These are phyloP conservation scores for Populus simonii DNA, from an alignment of 345 rosid genomes.

Conservation along the genomic window DNA sequence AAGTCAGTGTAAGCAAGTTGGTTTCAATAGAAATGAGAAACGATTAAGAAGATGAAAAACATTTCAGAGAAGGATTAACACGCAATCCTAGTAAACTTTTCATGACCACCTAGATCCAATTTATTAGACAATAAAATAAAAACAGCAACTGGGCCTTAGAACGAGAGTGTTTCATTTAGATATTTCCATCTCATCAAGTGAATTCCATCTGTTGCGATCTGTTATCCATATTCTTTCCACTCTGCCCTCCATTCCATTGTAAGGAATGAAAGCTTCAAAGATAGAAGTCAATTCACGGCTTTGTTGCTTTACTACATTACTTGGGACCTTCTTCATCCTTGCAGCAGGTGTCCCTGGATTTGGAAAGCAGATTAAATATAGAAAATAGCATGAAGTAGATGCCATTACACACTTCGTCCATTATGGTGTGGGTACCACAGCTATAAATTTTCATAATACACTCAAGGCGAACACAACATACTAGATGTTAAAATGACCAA, in stretches of 20 bases:
- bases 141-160: neutral
- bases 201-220: conserved; percentile 80
- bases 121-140: neutral
- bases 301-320: conserved; percentile 73
- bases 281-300: conserved; percentile 86
- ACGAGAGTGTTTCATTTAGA: neutral
- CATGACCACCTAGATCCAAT: neutral
- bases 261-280: conserved; percentile 86
- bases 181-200: conserved; percentile 59
- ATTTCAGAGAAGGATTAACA: neutral
- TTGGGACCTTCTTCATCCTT: conserved; percentile 91
- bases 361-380: conserved; percentile 3
- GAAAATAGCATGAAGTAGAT: neutral
- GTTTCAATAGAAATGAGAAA: neutral
- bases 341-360: conserved; percentile 90
- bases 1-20: neutral
- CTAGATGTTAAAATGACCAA: neutral
- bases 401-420: neutral
- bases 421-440: neutral
- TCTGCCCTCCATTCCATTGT: conserved; percentile 74
- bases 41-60: neutral
- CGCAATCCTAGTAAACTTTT: neutral
- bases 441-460: neutral
- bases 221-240: conserved; percentile 95
- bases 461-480: neutral